Percentiles rank a stretch among this genome's conserved stretches.
phyloP scores from a whole-genome alignment of 2,329 filamentous ascomycete genomes.

The Byssoonygena ceratinophila region DNA sequence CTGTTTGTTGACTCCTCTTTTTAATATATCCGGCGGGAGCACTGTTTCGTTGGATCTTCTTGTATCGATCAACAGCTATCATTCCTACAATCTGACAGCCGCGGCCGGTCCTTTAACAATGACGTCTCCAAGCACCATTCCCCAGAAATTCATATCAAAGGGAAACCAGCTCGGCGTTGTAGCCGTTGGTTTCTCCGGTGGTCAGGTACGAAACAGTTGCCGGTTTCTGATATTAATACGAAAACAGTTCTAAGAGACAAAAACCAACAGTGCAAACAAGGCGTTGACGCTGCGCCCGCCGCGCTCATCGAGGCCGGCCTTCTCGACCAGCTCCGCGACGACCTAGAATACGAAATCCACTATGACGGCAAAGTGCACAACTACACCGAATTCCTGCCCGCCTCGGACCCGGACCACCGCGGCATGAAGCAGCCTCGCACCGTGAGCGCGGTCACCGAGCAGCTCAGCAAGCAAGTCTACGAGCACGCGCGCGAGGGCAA shows the following conservation, averaged over 20 bases:
- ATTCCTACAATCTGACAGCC: too few species aligned
- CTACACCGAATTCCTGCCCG: conserved; percentile 65
- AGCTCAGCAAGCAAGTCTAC: conserved; percentile 77
- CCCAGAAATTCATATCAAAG: conserved; percentile 66
- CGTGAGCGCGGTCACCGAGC: conserved; percentile 73
- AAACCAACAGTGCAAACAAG: conserved; percentile 61
- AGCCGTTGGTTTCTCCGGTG: conserved; percentile 90
- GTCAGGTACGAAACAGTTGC: conserved; percentile 74
- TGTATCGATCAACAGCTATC: neutral
- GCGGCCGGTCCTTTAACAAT: too few species aligned
- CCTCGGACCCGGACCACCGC: conserved; percentile 60
- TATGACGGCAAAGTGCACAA: conserved; percentile 73
- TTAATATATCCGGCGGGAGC: neutral
- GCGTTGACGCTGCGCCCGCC: conserved; percentile 81
- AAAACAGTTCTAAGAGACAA: too few species aligned
- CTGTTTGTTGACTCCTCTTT: neutral
- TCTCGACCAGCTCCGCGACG: conserved; percentile 67
- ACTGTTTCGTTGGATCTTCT: too few species aligned
- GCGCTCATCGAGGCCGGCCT: conserved; percentile 84
- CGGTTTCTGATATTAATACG: too few species aligned
- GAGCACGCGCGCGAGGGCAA: conserved; percentile 70
- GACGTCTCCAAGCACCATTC: conserved; percentile 48
- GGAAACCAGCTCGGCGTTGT: conserved; percentile 78
- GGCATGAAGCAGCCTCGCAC: conserved; percentile 89
- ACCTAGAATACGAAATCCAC: conserved; percentile 79